Evolutionary conservation across 495 filamentous ascomycete species (phyloP).

Genomic region (Penicillium daleae): DNA sequence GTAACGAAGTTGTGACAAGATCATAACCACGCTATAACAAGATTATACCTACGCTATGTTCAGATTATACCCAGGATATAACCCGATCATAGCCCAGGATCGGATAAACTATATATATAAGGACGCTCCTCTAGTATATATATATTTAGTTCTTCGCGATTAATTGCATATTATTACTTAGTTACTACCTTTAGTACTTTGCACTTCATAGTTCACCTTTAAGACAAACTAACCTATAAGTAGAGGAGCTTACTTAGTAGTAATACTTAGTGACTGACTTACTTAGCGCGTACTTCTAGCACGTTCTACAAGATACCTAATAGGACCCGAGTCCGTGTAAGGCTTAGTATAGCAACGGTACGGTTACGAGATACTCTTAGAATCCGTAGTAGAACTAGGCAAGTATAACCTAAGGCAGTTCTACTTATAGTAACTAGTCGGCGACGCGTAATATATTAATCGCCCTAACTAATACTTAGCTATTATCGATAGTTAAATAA

Average conservation of each 20-base stretch:
- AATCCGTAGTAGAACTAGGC: background rate
- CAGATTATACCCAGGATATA: too few relatives aligned
- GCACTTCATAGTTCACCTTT: background rate
- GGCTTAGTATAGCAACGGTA: too few relatives aligned
- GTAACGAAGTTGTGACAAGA: too few relatives aligned
- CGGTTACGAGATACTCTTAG: too few relatives aligned
- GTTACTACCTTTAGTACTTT: background rate
- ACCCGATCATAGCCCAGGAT: too few relatives aligned
- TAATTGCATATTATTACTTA: slow-evolving; percentile 2
- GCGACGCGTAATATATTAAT: background rate
- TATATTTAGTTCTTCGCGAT: slow-evolving; percentile 6
- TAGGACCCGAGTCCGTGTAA: too few relatives aligned
- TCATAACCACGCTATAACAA: too few relatives aligned
- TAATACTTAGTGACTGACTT: background rate
- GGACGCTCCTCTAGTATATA: background rate
- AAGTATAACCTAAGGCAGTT: background rate
- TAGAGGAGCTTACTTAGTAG: background rate
- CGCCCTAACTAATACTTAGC: background rate
- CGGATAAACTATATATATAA: background rate
- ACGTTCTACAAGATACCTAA: too few relatives aligned
- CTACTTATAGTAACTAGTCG: background rate
- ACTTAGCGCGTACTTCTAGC: too few relatives aligned
- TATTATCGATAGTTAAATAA: background rate
- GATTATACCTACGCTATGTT: too few relatives aligned
- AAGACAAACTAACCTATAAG: slow-evolving; percentile 1